Conservation (phyloP, 345 rosid species). For the Rhizophora mangle region DNA sequence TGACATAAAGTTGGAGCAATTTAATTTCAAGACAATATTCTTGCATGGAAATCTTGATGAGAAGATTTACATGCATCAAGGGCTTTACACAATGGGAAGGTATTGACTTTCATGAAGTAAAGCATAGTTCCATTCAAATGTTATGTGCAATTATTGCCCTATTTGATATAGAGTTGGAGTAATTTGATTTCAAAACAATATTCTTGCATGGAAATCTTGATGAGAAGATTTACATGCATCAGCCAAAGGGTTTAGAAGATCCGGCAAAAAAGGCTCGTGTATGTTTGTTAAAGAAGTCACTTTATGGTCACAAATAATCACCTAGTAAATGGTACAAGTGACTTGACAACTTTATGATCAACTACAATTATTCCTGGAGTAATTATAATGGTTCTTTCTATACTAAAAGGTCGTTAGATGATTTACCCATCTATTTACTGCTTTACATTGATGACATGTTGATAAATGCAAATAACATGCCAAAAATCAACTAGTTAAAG, state of each 20-base stretch:
- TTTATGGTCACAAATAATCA: neutral
- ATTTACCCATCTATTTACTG: neutral
- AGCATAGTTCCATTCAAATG: no score
- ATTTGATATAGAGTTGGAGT: neutral
- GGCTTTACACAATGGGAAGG: neutral
- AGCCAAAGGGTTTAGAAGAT: neutral
- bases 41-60: neutral
- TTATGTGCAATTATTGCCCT: neutral
- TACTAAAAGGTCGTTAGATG: neutral
- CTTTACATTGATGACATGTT: neutral
- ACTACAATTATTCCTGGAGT: no score
- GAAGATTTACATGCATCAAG: neutral
- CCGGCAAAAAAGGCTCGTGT: fast-evolving
- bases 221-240: neutral
- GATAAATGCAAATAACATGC: neutral
- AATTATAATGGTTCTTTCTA: no score
- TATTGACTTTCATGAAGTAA: neutral
- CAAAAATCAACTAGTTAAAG: no score
- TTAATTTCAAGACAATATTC: neutral
- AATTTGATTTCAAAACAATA: neutral
- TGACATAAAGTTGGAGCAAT: neutral
- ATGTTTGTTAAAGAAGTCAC: no score
- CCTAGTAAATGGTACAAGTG: neutral
- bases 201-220: neutral
- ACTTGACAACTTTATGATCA: no score